Evolutionary conservation across 148 eudicot species (phyloP), one percentile per base, ranked within the genome.

Genomic region (Fagopyrum tataricum): DNA sequence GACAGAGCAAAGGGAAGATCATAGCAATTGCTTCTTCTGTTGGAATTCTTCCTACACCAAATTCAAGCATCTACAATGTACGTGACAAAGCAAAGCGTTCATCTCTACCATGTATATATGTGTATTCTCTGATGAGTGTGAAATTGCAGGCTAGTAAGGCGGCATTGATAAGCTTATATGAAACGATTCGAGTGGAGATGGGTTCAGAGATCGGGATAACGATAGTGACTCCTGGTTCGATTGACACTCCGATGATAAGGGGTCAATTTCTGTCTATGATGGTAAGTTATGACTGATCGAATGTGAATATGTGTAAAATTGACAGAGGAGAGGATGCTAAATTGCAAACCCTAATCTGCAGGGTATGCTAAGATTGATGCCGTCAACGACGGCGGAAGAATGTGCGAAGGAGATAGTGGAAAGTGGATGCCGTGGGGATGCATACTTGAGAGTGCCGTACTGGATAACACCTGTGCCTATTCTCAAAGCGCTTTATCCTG

Each of bases 31-130:
- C 85, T n/a, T 86, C 86, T 4, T 5, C 76, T 1, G 37, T 66
- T 44, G 75, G 75, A 3, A 78, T 82, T 84, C 7, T 81, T 52
- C 77, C 85, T 9, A 18, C 12, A 1, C 84, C 86, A 26, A 76
- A 82, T 46, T 39, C 72, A 52, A 73, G 79, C 68, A 9, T 85
- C 51, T 85, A 85, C 69, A 83, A 77, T 69, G 86, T 85, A n/a
- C n/a, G n/a, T n/a, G n/a, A n/a, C n/a, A n/a, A 75, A 61, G 37
- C 37, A 31, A 31, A 3, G 37, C 2, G 2, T 31, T 31, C 37
- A 31, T 31, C 37, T 31, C 37, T 31, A 31, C 37, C 37, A 31
- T 48, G 17, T 48, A 48, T 10, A 4, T 13, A 4, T 31, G 53
- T 48, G 15, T 4, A 51, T 9, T 1, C 1, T 18, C 2, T 18